These are phyloP conservation scores for Aureobasidium namibiae DNA, from an alignment of 2,329 filamentous ascomycete species.

Conservation along the genomic window DNA sequence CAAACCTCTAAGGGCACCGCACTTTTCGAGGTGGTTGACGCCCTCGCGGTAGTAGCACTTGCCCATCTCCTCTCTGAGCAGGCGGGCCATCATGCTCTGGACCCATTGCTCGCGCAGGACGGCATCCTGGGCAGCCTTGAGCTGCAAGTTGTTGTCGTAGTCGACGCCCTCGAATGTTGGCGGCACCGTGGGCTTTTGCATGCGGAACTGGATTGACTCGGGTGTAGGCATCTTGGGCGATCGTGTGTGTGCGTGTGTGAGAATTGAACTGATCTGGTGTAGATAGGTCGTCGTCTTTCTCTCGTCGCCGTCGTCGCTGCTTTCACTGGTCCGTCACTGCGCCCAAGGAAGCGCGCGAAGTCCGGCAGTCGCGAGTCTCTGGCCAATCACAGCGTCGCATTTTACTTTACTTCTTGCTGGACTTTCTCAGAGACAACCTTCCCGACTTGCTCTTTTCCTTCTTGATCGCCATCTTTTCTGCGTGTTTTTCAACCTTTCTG, in stretches of 20 bases:
- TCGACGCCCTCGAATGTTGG: constrained; percentile 81
- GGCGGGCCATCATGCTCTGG: constrained; percentile 76
- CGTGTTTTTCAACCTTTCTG: constrained; percentile 16
- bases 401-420: constrained; percentile 15
- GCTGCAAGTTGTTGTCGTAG: constrained; percentile 70
- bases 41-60: constrained; percentile 81
- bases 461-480: constrained; percentile 13
- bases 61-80: constrained; percentile 73
- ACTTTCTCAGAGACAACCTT: constrained; percentile 18
- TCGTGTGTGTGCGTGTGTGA: not conserved
- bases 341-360: not conserved
- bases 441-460: constrained; percentile 8
- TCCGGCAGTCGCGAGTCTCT: not conserved
- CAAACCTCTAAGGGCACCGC: constrained; percentile 72
- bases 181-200: constrained; percentile 73
- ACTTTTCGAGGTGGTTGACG: constrained; percentile 84
- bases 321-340: not conserved
- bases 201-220: constrained; percentile 73
- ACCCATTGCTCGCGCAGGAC: constrained; percentile 85
- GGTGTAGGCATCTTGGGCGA: constrained; percentile 61
- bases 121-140: constrained; percentile 77
- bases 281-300: not conserved
- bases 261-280: not conserved
- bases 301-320: not conserved
- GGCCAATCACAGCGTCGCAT: constrained; percentile 1